Evolutionary conservation across 306 rosid species (phyloP), one percentile per base, ranked within the genome.

Genomic region (Lablab purpureus): DNA sequence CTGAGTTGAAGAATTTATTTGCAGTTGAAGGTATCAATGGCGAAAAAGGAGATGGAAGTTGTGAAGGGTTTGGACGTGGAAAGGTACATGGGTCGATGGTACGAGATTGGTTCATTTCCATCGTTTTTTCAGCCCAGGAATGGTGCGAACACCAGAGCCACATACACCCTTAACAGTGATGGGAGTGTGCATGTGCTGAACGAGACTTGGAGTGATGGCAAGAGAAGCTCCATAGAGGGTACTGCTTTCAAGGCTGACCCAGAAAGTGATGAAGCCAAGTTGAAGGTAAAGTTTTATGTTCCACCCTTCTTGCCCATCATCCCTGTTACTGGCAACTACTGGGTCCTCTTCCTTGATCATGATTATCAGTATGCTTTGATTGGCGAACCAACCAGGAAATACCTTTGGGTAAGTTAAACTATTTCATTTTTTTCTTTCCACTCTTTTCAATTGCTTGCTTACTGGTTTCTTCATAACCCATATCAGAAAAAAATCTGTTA

Each of bases 41-140:
- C 87, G 1, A 87, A 87, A 7, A 89, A 88, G 76, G 90, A 77
- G 52, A 90, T 95, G 97, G 72, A 81, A 1, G 97, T 87, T 5
- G 95, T 80, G 74, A 91, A 66, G 85, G 79, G 77, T 34, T 47
- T 95, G 4, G 97, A 95, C 66, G 2, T 95, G 27, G 15, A 84
- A 71, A 74, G 92, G 36, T 95, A 95, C 87, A 91, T 87, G 96
- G 99, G 98, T 3, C 77, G 97, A 6, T 95, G 99, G 99, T 95
- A 92, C 45, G 99, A 95, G 80, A 95, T 95, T 23, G 97, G 94
- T 0, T 95, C 92, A 5, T 89, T 92, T 68, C 99, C 97, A 13
- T 91, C 99, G 2, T 5, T 23, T 13, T 81, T 83, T 79, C 99
- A 95, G 59, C 99, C 97, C 5, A 92, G 23, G 52, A 63, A 73